Base-by-base conservation (phyloP, 2,329 filamentous ascomycete genomes). In the Eurotiales sp. region DNA sequence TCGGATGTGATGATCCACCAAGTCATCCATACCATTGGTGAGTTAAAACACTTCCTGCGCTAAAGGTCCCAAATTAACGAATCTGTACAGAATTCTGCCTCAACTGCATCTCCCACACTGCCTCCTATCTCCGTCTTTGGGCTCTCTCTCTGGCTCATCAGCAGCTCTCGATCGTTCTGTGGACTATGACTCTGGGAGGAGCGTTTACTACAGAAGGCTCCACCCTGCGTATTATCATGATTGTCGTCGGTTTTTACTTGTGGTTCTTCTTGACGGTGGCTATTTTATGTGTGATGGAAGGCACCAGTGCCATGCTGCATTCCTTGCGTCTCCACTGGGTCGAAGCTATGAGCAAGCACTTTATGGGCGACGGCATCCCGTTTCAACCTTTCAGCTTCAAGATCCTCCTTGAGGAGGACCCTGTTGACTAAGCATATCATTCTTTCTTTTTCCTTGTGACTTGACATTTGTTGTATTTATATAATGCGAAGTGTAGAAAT, bases 1-100 rank as follows among this genome's bases (percentile, higher is more conserved):
- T 83, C 87, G 54, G 93, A 99, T 70, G 82, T 90, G 57, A 96
- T 99, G 90, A 99, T 99, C 66, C 93, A 99, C 74, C 93, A 99
- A 72, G 84, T 96, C 68, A 99, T 99, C 65, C 95, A 97, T 76
- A 97, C 92, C 15, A 97, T 97, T 64, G 90, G 53, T 55, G 44
- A 48, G 53, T 44, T 12, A 25, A 5, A 8, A 3, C 21, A 6
- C 21, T 60, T 50, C 19, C 29, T 32, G 41, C 10, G 7, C 11
- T 23, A 10, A 22, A 12, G 41, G 11, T 29, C 32, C 12, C 15
- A n/a, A 39, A 30, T 43, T 50, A 8, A 27, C 21, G 4, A 59
- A 90, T 12, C 90, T 23, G 14, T 23, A 4, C 40, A 55, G 53
- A 99, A 80, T 99, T 99, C 77, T 99, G 93, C 69, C 81, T 99